Percentiles rank a stretch among this genome's conserved stretches.
Evolutionary conservation across 73 alveolate genomes (phyloP).

Genomic region (Symbiodinium pilosum): DNA sequence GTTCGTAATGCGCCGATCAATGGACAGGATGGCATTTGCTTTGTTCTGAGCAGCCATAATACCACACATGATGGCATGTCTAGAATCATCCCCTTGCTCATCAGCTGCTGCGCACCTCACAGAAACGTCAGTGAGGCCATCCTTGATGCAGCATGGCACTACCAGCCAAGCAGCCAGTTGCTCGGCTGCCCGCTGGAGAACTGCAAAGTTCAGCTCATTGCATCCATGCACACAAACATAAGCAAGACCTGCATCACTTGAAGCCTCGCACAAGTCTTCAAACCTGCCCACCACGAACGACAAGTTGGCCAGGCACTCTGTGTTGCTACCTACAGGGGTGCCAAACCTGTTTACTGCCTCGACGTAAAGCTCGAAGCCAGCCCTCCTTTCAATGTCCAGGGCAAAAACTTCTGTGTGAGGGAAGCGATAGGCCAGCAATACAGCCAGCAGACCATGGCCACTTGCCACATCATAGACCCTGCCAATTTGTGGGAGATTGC

Average conservation of each 20-base stretch:
- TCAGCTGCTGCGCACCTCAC: slow-evolving; percentile 20
- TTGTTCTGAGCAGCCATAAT: slow-evolving; percentile 30
- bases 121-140: slow-evolving; percentile 18
- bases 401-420: slow-evolving; percentile 18
- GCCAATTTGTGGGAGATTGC: background rate
- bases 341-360: slow-evolving; percentile 47
- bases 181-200: background rate
- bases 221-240: slow-evolving; percentile 44
- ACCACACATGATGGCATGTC: slow-evolving; percentile 74
- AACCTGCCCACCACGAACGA: background rate
- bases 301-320: slow-evolving; percentile 39
- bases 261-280: background rate
- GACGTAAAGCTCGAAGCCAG: slow-evolving; percentile 50
- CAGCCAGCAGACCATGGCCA: slow-evolving; percentile 72
- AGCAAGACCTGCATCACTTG: background rate
- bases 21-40: background rate
- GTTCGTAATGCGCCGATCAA: slow-evolving; percentile 70
- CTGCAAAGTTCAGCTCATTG: slow-evolving; percentile 34
- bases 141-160: slow-evolving; percentile 72
- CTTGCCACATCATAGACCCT: slow-evolving; percentile 63
- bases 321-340: background rate
- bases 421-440: slow-evolving; percentile 62
- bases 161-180: slow-evolving; percentile 44
- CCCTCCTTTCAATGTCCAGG: slow-evolving; percentile 29
- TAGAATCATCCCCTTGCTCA: slow-evolving; percentile 28